Conservation (phyloP, 1,284 basidiomycete genomes). For the Malassezia yamatoensis region DNA sequence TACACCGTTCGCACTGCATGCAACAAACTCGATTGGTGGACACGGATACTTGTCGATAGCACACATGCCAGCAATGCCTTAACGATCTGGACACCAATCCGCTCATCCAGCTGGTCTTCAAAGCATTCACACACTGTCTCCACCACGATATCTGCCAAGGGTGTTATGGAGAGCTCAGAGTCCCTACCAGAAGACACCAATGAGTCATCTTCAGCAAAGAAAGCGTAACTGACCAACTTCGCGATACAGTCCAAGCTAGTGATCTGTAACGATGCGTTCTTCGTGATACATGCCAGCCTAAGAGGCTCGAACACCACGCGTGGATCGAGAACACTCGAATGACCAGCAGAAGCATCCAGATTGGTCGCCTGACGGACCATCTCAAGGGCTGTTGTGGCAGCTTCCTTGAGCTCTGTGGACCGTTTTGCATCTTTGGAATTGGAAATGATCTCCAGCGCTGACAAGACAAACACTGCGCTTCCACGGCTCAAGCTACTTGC, state of each 20-base stretch:
- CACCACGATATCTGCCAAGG: conserved; percentile 43
- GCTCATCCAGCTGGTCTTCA: conserved; percentile 39
- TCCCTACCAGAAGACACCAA: conserved; percentile 6
- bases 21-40: conserved; percentile 43
- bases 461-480: conserved; percentile 42
- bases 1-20: conserved; percentile 51
- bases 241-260: conserved; percentile 44
- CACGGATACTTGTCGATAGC: conserved; percentile 36
- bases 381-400: conserved; percentile 32
- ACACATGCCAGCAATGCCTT: conserved; percentile 46
- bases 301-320: conserved; percentile 45
- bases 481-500: conserved; percentile 32
- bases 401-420: conserved; percentile 38
- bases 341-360: neutral
- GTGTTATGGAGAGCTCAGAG: conserved; percentile 13
- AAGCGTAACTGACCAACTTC: conserved; percentile 45
- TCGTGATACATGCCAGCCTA: conserved; percentile 36
- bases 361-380: conserved; percentile 38
- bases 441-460: conserved; percentile 38
- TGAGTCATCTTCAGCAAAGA: conserved; percentile 44
- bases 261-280: conserved; percentile 36
- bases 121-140: conserved; percentile 45
- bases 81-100: conserved; percentile 43
- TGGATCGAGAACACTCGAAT: conserved; percentile 30
- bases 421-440: conserved; percentile 38